Conservation (phyloP, 345 rosid species). For the Mallotus nudiflorus region DNA sequence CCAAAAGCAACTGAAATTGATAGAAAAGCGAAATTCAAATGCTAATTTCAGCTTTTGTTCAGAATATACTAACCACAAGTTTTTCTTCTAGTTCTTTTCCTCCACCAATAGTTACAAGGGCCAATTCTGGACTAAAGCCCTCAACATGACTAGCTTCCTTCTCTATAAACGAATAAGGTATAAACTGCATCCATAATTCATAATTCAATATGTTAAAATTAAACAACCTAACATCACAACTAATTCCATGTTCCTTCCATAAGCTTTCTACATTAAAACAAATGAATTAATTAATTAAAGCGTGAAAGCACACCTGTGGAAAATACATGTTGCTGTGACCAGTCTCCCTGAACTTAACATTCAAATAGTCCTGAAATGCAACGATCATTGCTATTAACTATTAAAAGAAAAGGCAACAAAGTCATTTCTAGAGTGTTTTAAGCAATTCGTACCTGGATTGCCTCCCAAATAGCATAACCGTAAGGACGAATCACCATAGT, state of each 20-base stretch:
- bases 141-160: conserved; percentile 97
- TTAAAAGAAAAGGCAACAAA: neutral
- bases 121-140: conserved; percentile 92
- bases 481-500: conserved; percentile 96
- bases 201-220: conserved; percentile 11
- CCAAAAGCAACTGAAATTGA: neutral
- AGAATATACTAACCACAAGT: conserved; percentile 70
- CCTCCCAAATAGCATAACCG: conserved; percentile 96
- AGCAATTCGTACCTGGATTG: conserved; percentile 68
- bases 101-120: conserved; percentile 86
- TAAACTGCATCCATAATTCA: conserved; percentile 51
- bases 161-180: conserved; percentile 96
- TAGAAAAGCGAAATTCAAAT: neutral
- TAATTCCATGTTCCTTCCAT: no score
- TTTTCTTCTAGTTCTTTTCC: conserved; percentile 96
- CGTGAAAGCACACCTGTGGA: conserved; percentile 63
- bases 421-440: neutral
- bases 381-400: neutral
- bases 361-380: conserved; percentile 63
- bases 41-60: neutral
- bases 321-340: conserved; percentile 96
- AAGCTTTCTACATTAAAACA: no score
- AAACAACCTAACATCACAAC: neutral
- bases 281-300: no score
- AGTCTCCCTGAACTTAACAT: conserved; percentile 91